Base-by-base conservation (phyloP, 164 flowering plant species). In the Kalanchoe fedtschenkoi region DNA sequence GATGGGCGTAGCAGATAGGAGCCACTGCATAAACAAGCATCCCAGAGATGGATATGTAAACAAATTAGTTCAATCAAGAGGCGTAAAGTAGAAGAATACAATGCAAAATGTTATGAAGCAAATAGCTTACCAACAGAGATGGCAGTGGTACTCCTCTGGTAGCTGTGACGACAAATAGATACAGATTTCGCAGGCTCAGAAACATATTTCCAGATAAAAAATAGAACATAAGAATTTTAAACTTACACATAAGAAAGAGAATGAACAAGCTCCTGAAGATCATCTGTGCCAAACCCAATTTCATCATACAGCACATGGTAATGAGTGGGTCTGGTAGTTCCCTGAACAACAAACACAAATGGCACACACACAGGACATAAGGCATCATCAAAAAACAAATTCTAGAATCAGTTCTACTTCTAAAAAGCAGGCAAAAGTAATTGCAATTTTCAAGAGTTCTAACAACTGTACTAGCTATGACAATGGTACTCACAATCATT, bases 1-100 rank as follows among this genome's bases (percentile, higher is more conserved):
- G 65, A 54, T 86, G 92, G 5, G 92, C 89, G 60, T 86, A 86
- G 65, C 83, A 73, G 0, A 83, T 74, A 0, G 92, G 92, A 17
- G 89, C 88, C 68, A 83, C 92, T 83, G 79, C 74, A 66, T 1
- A 4, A 24, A 11, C 29, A n/a, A n/a, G n/a, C 13, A 28, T 5
- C n/a, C 1, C 22, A 19, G 6, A 53, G 6, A 24, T 53, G 21
- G 21, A 21, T n/a, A n/a, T n/a, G n/a, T n/a, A n/a, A n/a, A n/a
- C n/a, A n/a, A n/a, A n/a, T n/a, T n/a, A n/a, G n/a, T n/a, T n/a
- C n/a, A n/a, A n/a, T n/a, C n/a, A n/a, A n/a, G n/a, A n/a, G n/a
- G n/a, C n/a, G n/a, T n/a, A n/a, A n/a, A n/a, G n/a, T n/a, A n/a
- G n/a, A n/a, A n/a, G n/a, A n/a, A n/a, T n/a, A n/a, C n/a, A n/a